These are phyloP conservation scores for Prunus mume DNA, from an alignment of 306 rosid species.

Conservation along the genomic window DNA sequence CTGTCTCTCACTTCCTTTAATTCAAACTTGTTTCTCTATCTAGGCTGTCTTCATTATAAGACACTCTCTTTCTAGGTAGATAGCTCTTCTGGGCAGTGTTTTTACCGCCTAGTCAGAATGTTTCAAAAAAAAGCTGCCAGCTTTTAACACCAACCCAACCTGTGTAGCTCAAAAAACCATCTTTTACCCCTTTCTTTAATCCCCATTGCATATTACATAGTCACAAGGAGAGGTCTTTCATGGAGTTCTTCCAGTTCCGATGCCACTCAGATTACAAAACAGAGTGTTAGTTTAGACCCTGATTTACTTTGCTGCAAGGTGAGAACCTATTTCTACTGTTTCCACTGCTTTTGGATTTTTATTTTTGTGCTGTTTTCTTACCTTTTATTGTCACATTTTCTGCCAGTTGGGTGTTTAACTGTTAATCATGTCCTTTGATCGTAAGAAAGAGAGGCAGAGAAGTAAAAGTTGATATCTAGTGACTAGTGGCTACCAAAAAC, in stretches of 20 bases:
- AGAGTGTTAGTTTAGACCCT: slow-evolving; percentile 6
- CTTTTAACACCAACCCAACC: slow-evolving; percentile 3
- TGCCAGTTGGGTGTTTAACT: background rate
- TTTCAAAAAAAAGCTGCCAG: slow-evolving; percentile 26
- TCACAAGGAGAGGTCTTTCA: slow-evolving; percentile 18
- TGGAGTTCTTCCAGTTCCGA: slow-evolving; percentile 16
- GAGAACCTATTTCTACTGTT: background rate
- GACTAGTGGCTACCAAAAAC: no score
- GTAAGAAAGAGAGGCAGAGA: background rate
- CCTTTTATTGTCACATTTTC: background rate
- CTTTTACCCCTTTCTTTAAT: slow-evolving; percentile 6
- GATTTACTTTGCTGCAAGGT: slow-evolving; percentile 13
- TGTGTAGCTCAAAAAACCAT: slow-evolving; percentile 3
- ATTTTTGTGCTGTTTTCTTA: background rate
- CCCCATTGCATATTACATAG: background rate
- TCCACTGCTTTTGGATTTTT: background rate
- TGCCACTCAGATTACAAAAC: slow-evolving; percentile 13
- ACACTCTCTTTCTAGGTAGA: slow-evolving; percentile 21
- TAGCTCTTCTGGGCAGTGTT: slow-evolving; percentile 19
- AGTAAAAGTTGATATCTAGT: background rate
- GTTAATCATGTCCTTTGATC: slow-evolving; percentile 8
- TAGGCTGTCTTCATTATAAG: background rate
- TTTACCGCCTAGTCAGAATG: slow-evolving; percentile 31
- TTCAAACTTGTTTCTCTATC: slow-evolving; percentile 52
- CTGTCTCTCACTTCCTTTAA: slow-evolving; percentile 46